phyloP scores from a whole-genome alignment of 164 flowering plant genomes.

The Nymphaea colorata region DNA sequence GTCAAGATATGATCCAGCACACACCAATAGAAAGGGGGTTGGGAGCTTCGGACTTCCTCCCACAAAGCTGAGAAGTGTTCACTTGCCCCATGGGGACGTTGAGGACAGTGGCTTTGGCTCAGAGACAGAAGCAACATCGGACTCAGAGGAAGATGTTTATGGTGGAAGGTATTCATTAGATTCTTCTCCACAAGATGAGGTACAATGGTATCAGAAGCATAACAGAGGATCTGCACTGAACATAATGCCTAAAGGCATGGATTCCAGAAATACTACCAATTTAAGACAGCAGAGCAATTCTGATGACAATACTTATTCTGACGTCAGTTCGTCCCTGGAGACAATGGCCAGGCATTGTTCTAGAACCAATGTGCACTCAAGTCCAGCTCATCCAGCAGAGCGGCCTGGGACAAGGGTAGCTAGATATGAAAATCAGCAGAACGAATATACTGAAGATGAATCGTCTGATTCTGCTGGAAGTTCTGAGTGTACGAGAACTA shows the following conservation, averaged over 20 bases:
- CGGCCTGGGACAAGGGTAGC: conserved; percentile 19
- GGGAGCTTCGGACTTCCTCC: conserved; percentile 57
- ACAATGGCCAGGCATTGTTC: conserved; percentile 5
- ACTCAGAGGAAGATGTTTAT: conserved; percentile 52
- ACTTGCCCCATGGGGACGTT: conserved; percentile 33
- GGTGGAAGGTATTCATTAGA: conserved; percentile 47
- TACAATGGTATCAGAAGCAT: background rate
- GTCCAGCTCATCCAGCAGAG: conserved; percentile 2
- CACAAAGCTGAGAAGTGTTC: conserved; percentile 57
- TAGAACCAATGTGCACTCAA: background rate
- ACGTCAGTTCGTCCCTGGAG: conserved; percentile 25
- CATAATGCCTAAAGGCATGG: conserved; percentile 9
- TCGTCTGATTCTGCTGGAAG: conserved; percentile 63
- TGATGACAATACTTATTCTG: conserved; percentile 18
- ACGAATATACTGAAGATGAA: conserved; percentile 52
- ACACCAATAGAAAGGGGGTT: conserved; percentile 15
- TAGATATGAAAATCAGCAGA: conserved; percentile 21
- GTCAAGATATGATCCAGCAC: conserved; percentile 21
- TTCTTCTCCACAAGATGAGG: conserved; percentile 40
- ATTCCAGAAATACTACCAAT: conserved; percentile 9
- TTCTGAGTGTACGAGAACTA: conserved; percentile 49
- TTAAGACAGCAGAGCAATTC: conserved; percentile 12
- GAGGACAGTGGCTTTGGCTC: conserved; percentile 47
- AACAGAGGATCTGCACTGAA: background rate
- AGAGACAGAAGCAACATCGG: conserved; percentile 45